Evolutionary conservation across 768 basidiomycete species (phyloP), one percentile per base, ranked within the genome.

Genomic region (Pseudohyphozyma bogoriensis): DNA sequence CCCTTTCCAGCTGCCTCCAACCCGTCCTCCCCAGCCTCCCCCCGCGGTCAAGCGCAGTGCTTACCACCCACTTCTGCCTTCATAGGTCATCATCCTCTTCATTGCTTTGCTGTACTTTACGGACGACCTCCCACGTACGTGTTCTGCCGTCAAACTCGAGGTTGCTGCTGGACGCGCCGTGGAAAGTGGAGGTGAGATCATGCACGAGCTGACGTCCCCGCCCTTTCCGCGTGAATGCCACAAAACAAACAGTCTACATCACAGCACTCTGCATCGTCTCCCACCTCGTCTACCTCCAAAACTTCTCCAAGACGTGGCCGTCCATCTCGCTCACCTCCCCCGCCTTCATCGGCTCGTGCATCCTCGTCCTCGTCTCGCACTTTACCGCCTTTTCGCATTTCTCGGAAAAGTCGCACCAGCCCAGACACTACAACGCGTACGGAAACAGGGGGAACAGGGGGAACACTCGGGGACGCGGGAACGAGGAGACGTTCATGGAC

Each of bases 341-440:
- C 24, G 82, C 83, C 9, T 97, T 99, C 79, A 74, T 97, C 49
- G 79, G 82, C 0, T 96, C 92, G 0, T 95, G 91, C 73, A 64
- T 80, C 24, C 76, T 92, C 56, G 93, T 95, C 65, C 80, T 99
- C 58, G 73, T 77, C 1, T 89, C 96, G 76, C 95, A 97, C 74
- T 96, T 96, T 72, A 73, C 89, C 42, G 96, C 92, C 89, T 99
- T 99, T 78, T 89, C 87, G 76, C 81, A 97, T 75, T 97, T 97
- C 73, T 82, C 91, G 2, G 62, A 57, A 37, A 64, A 60, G 51
- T 62, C 64, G 29, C 51, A 49, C 51, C 40, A 40, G 45, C 57
- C 55, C 12, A 61, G 50, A 55, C 60, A 56, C 46, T 60, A 60
- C 59, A 58, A 58, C 56, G 56, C 57, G 4, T 65, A 65, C 53